A percentile compares a stretch with the other conserved stretches of the same genome.
Evolutionary conservation across 345 rosid species (phyloP).

Genomic region (Laguncularia racemosa): DNA sequence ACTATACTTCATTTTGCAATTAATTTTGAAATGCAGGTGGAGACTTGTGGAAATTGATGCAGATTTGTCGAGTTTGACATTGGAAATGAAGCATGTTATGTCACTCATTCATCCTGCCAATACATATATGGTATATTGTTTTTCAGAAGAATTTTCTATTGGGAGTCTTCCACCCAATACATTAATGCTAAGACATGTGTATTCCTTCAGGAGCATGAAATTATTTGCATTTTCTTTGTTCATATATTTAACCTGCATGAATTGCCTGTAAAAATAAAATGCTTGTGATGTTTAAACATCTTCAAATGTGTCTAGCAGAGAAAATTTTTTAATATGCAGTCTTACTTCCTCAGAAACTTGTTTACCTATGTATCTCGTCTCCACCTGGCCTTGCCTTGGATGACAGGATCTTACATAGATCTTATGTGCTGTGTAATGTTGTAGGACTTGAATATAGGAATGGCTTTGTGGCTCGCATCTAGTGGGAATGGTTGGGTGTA

Average conservation of each 20-base stretch:
- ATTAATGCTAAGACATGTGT: too few species aligned
- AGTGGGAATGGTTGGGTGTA: constrained; percentile 74
- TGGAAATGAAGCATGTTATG: constrained; percentile 65
- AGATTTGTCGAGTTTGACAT: constrained; percentile 55
- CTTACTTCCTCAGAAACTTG: not conserved
- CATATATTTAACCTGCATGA: too few species aligned
- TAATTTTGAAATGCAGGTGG: constrained; percentile 52
- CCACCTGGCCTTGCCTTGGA: not conserved
- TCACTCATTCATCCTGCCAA: constrained; percentile 83
- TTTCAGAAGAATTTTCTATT: too few species aligned
- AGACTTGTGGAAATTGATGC: constrained; percentile 88
- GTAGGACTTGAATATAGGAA: constrained; percentile 94
- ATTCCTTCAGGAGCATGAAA: too few species aligned
- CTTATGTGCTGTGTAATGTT: constrained; percentile 7
- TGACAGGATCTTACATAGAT: not conserved
- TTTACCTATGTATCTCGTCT: not conserved
- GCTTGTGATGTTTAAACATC: too few species aligned
- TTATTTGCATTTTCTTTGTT: too few species aligned
- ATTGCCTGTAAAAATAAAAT: too few species aligned
- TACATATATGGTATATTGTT: constrained; percentile 67
- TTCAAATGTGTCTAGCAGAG: not conserved
- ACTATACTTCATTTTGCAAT: not conserved
- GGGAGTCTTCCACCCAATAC: too few species aligned
- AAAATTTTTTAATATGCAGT: not conserved
- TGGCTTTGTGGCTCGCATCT: constrained; percentile 90